phyloP scores from a whole-genome alignment of 164 flowering plant genomes.

The Taxillus chinensis region DNA sequence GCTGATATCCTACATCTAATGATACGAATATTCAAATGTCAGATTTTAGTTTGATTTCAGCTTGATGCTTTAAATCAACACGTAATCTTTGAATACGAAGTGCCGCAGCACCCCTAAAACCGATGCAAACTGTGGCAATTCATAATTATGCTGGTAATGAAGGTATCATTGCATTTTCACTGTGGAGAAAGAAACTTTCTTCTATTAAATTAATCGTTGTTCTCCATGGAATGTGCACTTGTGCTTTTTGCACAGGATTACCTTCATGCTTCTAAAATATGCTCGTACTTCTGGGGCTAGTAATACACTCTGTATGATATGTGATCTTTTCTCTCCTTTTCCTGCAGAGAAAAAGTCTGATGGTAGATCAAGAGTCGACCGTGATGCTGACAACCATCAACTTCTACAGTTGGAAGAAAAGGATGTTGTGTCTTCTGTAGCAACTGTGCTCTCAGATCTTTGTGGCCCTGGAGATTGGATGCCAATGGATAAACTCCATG shows the following conservation, averaged over 20 bases:
- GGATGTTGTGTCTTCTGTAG: slow-evolving; percentile 93
- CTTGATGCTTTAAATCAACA: no score
- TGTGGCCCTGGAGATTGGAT: slow-evolving; percentile 99
- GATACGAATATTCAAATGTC: no score
- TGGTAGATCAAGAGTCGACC: slow-evolving; percentile 58
- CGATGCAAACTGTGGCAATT: no score
- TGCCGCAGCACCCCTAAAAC: no score
- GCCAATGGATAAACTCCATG: slow-evolving; percentile 91
- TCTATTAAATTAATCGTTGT: no score
- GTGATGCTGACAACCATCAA: slow-evolving; percentile 80
- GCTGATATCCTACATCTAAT: no score
- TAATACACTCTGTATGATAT: not conserved
- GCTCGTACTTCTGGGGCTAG: not conserved
- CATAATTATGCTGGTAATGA: no score
- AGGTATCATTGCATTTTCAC: no score
- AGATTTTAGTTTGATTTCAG: no score
- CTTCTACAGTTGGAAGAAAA: slow-evolving; percentile 83
- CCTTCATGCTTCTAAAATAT: not conserved
- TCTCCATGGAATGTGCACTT: no score
- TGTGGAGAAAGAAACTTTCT: no score
- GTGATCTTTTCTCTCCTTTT: slow-evolving; percentile 5
- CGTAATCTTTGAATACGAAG: no score
- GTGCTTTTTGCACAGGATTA: not conserved
- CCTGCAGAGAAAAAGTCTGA: slow-evolving; percentile 71
- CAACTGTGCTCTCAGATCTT: slow-evolving; percentile 84